Evolutionary conservation across 805 yeast genomes (phyloP).

Genomic region (Tetrapisispora namnaoensis): DNA sequence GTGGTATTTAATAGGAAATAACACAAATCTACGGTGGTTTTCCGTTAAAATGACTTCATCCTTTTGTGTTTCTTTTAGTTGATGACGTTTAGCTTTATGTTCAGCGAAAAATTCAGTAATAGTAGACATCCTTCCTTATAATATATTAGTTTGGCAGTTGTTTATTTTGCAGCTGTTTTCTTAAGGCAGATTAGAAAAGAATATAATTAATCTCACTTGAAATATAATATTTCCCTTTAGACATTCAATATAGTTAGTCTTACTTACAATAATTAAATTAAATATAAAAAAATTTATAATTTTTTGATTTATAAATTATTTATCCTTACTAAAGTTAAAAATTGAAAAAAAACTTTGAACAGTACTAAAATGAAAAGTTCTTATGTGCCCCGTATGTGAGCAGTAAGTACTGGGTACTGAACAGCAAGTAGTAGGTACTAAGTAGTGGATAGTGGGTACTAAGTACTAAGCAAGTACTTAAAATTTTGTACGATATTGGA

Average conservation of each 20-base stretch:
- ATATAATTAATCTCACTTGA: too few relatives aligned
- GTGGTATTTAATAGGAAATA: conserved; percentile 93
- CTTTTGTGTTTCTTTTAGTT: conserved; percentile 61
- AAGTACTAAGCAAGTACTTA: too few relatives aligned
- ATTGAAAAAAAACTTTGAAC: not conserved
- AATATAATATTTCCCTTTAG: too few relatives aligned
- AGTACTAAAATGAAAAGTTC: too few relatives aligned
- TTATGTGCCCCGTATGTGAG: too few relatives aligned
- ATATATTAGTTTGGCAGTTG: too few relatives aligned
- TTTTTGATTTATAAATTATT: not conserved
- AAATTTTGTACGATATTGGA: not conserved
- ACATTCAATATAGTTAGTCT: not conserved
- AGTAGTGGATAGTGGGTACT: too few relatives aligned
- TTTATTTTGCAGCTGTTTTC: not conserved
- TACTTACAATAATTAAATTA: too few relatives aligned
- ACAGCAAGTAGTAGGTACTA: too few relatives aligned
- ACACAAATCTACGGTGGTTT: conserved; percentile 81
- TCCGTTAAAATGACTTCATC: conserved; percentile 83
- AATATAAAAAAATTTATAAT: too few relatives aligned
- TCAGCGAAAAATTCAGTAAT: conserved; percentile 8
- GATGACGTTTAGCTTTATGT: conserved; percentile 57
- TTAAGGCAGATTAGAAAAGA: not conserved
- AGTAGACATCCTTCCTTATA: not conserved
- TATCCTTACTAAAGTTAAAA: conserved; percentile 1
- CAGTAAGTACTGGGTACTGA: not conserved